A percentile compares a stretch with the other conserved stretches of the same genome.
phyloP scores from a whole-genome alignment of 2,329 filamentous ascomycete genomes.

The Diaporthe australafricana region DNA sequence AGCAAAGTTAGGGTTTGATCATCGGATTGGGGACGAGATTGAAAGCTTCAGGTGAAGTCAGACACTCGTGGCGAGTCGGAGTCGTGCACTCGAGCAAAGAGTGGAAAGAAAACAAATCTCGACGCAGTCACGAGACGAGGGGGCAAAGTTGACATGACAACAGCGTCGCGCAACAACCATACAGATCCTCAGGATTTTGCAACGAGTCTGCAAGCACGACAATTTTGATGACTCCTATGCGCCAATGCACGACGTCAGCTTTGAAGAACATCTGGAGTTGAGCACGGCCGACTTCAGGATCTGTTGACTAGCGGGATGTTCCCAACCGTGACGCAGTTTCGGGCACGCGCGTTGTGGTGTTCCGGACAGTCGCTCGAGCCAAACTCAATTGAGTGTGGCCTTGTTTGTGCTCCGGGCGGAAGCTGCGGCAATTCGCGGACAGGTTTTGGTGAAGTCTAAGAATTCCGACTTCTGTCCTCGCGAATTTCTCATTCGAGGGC shows the following conservation, averaged over 20 bases:
- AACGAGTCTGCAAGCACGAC: background rate
- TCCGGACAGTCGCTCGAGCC: background rate
- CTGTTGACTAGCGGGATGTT: background rate
- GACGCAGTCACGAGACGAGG: background rate
- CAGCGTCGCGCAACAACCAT: background rate
- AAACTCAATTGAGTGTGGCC: too few species aligned
- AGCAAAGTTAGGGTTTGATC: slow-evolving; percentile 11
- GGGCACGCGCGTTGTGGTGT: background rate
- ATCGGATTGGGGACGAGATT: background rate
- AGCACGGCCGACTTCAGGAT: too few species aligned
- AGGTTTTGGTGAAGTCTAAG: background rate
- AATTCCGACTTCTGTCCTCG: too few species aligned
- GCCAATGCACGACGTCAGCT: background rate
- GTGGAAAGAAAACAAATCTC: background rate
- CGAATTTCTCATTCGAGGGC: too few species aligned
- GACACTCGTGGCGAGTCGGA: background rate
- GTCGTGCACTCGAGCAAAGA: background rate
- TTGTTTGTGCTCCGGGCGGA: background rate
- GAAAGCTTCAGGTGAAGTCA: background rate
- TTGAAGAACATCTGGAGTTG: too few species aligned
- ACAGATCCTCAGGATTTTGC: background rate
- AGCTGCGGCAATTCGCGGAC: background rate
- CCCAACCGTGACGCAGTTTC: background rate
- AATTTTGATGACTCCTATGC: background rate
- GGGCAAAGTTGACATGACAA: background rate